Percentiles rank a stretch among this genome's conserved stretches.
Conservation (phyloP, 257 asterid genomes). For the Rehmannia glutinosa region DNA sequence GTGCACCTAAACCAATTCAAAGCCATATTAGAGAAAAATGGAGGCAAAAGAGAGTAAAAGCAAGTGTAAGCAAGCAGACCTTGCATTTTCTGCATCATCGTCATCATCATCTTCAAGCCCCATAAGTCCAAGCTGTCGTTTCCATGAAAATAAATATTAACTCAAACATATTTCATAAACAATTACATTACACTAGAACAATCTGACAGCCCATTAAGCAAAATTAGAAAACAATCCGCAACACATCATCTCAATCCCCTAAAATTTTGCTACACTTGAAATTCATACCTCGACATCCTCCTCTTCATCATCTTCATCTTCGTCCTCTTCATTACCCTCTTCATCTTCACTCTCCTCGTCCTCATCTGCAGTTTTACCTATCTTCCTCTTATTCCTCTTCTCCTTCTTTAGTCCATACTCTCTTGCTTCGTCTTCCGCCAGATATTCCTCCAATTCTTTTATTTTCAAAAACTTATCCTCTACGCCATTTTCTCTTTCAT, state of each 20-base stretch:
- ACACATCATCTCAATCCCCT: not conserved
- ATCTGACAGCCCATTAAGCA: constrained; percentile 1
- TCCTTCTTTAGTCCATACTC: constrained; percentile 63
- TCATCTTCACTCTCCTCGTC: constrained; percentile 38
- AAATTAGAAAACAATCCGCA: not conserved
- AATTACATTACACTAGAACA: not conserved
- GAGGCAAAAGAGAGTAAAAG: not conserved
- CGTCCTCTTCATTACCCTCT: constrained; percentile 32
- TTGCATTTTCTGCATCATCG: constrained; percentile 52
- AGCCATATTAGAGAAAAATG: not conserved
- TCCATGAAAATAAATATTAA: constrained; percentile 13
- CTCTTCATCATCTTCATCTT: constrained; percentile 42
- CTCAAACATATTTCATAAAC: constrained; percentile 11
- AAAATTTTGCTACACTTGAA: constrained; percentile 9
- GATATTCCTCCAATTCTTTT: constrained; percentile 69
- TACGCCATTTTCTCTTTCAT: constrained; percentile 35
- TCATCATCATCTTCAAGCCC: constrained; percentile 55
- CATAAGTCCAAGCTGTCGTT: constrained; percentile 59
- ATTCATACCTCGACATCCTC: constrained; percentile 57
- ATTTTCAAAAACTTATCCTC: constrained; percentile 85
- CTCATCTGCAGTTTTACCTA: constrained; percentile 27
- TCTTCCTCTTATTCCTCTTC: constrained; percentile 38
- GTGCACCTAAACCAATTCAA: no score
- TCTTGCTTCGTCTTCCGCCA: constrained; percentile 69
- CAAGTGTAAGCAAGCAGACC: constrained; percentile 34